These are phyloP conservation scores for Mycena albidolilacea DNA, from an alignment of 768 basidiomycete species.

Conservation along the genomic window DNA sequence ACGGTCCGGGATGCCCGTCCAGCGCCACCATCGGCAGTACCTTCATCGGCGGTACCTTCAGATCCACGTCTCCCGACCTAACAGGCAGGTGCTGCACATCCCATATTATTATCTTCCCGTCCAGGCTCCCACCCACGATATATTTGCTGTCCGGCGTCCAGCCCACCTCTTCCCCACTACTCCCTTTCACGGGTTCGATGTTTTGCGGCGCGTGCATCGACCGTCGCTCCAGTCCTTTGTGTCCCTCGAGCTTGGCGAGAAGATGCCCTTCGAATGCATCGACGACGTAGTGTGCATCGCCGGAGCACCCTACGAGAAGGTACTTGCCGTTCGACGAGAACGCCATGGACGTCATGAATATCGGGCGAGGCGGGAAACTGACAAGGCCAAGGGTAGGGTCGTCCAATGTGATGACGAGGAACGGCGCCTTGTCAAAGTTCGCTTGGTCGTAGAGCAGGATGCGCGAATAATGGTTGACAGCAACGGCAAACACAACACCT, in stretches of 20 bases:
- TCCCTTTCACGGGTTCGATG: conserved; percentile 82
- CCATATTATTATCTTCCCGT: conserved; percentile 92
- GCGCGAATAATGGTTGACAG: conserved; percentile 84
- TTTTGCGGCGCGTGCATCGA: conserved; percentile 62
- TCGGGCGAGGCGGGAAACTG: conserved; percentile 88
- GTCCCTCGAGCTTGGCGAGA: conserved; percentile 89
- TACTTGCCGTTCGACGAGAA: conserved; percentile 95
- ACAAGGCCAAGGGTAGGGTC: conserved; percentile 84
- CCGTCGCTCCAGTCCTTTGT: conserved; percentile 85
- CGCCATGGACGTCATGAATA: conserved; percentile 90
- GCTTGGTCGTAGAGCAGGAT: conserved; percentile 90
- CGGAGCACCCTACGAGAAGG: conserved; percentile 93
- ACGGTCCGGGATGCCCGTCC: conserved; percentile 88
- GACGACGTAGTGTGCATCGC: conserved; percentile 92
- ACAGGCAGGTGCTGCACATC: conserved; percentile 79
- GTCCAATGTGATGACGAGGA: conserved; percentile 85
- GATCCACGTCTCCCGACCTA: conserved; percentile 67
- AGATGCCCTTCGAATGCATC: conserved; percentile 92
- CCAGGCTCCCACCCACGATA: conserved; percentile 86
- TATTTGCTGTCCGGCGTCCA: conserved; percentile 98
- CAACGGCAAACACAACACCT: conserved; percentile 90
- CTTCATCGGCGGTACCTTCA: conserved; percentile 65
- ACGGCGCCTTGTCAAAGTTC: conserved; percentile 94
- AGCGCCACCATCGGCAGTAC: conserved; percentile 60
- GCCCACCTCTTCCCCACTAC: conserved; percentile 92